A percentile compares a stretch with the other conserved stretches of the same genome.
phyloP scores from a whole-genome alignment of 2,329 filamentous ascomycete genomes.

The Aspergillus terreus region DNA sequence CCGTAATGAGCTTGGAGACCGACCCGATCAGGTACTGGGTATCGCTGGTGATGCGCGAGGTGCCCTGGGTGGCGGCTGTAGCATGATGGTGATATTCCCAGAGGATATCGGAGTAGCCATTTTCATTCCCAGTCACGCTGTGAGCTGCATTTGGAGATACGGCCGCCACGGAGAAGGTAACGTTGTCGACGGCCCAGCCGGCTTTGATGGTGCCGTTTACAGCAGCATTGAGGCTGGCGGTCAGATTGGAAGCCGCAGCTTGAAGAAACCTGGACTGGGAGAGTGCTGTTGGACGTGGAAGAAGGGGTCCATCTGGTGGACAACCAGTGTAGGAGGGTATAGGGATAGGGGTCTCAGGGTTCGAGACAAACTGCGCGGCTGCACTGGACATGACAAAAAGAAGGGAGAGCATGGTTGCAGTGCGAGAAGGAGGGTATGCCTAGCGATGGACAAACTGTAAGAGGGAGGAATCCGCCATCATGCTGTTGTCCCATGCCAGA shows the following conservation, averaged over 20 bases:
- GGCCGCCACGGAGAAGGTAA: slow-evolving; percentile 39
- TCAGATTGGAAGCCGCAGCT: slow-evolving; percentile 27
- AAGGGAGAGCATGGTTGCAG: not conserved
- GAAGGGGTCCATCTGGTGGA: slow-evolving; percentile 19
- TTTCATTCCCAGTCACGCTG: slow-evolving; percentile 11
- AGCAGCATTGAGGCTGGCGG: slow-evolving; percentile 26
- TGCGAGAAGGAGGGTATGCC: too few species aligned
- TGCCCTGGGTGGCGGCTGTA: slow-evolving; percentile 32
- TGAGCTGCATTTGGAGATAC: slow-evolving; percentile 28
- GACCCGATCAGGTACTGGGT: slow-evolving; percentile 45
- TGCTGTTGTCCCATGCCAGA: not conserved
- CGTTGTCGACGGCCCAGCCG: slow-evolving; percentile 35
- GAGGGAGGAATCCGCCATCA: not conserved
- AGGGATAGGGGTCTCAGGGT: slow-evolving; percentile 5
- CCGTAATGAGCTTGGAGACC: slow-evolving; percentile 39
- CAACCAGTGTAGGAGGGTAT: slow-evolving; percentile 14
- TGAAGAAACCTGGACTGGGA: slow-evolving; percentile 24
- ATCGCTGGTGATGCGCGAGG: slow-evolving; percentile 23
- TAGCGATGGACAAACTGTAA: not conserved
- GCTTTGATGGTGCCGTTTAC: slow-evolving; percentile 29
- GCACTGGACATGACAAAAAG: not conserved
- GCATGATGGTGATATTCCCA: slow-evolving; percentile 45
- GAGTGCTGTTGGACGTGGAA: slow-evolving; percentile 32
- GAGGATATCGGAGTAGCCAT: slow-evolving; percentile 16
- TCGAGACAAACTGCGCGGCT: slow-evolving; percentile 7